Evolutionary conservation across 139 green algal species (phyloP).

Genomic region (Tetratostichococcus sp.): DNA sequence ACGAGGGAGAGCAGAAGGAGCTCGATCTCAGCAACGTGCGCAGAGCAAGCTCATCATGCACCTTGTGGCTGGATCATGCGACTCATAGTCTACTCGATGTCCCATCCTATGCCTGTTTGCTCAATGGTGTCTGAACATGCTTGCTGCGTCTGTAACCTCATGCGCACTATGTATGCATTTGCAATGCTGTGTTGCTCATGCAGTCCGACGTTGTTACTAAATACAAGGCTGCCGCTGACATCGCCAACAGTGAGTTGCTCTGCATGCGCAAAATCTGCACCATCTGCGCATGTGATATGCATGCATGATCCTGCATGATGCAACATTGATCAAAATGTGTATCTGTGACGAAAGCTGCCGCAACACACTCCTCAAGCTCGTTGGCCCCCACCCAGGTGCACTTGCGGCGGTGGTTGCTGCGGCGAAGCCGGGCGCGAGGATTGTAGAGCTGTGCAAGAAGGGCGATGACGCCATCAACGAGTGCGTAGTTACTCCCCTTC

Average conservation of each 20-base stretch:
- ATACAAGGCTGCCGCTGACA: slow-evolving; percentile 97
- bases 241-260: slow-evolving; percentile 89
- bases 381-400: slow-evolving; percentile 71
- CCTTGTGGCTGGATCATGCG: too few relatives aligned
- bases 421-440: slow-evolving; percentile 80
- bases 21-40: slow-evolving; percentile 62
- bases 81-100: too few relatives aligned
- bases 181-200: slow-evolving; percentile 12
- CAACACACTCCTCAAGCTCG: too few relatives aligned
- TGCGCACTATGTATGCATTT: too few relatives aligned
- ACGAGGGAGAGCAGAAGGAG: slow-evolving; percentile 48
- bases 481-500: slow-evolving; percentile 36
- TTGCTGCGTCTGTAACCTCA: too few relatives aligned
- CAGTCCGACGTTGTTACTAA: slow-evolving; percentile 96
- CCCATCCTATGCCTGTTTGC: too few relatives aligned
- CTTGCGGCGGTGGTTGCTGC: slow-evolving; percentile 67
- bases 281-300: neutral
- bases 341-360: too few relatives aligned
- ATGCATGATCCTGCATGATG: neutral
- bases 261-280: neutral
- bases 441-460: slow-evolving; percentile 82
- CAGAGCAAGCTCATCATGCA: neutral
- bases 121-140: too few relatives aligned
- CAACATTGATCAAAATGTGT: too few relatives aligned
- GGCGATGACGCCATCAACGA: slow-evolving; percentile 82